A percentile compares a stretch with the other conserved stretches of the same genome.
phyloP scores from a whole-genome alignment of 1,139 yeast genomes.

The Sugiyamaella xylanicola region DNA sequence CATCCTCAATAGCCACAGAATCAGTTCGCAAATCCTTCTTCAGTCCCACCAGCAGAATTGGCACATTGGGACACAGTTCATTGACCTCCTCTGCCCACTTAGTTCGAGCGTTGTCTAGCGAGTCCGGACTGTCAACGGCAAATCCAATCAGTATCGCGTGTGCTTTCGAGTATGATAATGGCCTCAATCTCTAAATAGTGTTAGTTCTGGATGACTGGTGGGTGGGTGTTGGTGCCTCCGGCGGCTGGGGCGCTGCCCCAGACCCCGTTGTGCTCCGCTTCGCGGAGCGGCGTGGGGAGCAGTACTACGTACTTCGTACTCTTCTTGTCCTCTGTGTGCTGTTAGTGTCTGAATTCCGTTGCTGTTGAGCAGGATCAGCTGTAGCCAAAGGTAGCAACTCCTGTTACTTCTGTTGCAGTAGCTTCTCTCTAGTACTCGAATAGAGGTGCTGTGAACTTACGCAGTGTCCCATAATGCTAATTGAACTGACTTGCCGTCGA shows the following conservation, averaged over 20 bases:
- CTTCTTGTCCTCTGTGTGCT: constrained; percentile 76
- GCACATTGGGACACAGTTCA: constrained; percentile 79
- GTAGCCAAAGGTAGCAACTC: no score
- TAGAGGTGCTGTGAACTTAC: constrained; percentile 36
- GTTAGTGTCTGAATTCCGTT: constrained; percentile 16
- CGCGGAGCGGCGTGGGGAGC: neutral
- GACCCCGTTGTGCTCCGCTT: neutral
- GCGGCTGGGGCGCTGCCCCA: neutral
- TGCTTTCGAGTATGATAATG: constrained; percentile 68
- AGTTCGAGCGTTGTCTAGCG: constrained; percentile 60
- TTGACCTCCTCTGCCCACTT: constrained; percentile 77
- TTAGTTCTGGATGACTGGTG: constrained; percentile 35
- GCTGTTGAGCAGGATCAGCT: no score
- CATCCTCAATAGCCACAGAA: constrained; percentile 70
- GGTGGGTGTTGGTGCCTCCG: constrained; percentile 6
- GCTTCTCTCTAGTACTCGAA: no score
- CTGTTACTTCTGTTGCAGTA: no score
- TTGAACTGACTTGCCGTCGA: constrained; percentile 88
- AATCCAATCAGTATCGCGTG: constrained; percentile 70
- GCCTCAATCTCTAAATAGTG: constrained; percentile 52
- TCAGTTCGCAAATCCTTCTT: constrained; percentile 87
- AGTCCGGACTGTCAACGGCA: constrained; percentile 64
- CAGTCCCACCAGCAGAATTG: constrained; percentile 84
- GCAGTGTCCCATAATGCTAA: constrained; percentile 96
- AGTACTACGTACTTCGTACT: constrained; percentile 40